Evolutionary conservation across 441 rosid species (phyloP).

Genomic region (Jatropha podagrica): DNA sequence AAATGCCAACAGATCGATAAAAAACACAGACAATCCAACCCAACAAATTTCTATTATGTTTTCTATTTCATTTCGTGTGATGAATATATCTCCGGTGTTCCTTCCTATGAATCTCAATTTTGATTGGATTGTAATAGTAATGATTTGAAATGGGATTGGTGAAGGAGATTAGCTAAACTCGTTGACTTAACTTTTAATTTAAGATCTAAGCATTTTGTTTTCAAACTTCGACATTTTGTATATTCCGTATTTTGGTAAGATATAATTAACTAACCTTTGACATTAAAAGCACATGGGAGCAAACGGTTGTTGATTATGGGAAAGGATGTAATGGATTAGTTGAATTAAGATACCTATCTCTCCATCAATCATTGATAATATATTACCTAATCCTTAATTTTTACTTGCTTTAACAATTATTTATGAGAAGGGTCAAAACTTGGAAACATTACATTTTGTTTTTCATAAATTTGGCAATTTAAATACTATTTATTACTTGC

Average conservation of each 20-base stretch:
- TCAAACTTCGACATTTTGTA: slow-evolving; percentile 4
- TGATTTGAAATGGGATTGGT: too few relatives aligned
- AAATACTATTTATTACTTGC: neutral
- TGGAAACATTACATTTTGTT: neutral
- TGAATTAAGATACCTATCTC: neutral
- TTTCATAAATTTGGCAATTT: too few relatives aligned
- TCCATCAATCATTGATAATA: neutral
- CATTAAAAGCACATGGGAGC: slow-evolving; percentile 7
- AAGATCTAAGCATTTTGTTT: neutral
- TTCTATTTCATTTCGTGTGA: too few relatives aligned
- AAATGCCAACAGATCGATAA: too few relatives aligned
- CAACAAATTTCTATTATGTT: too few relatives aligned
- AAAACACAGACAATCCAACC: too few relatives aligned
- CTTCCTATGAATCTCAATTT: too few relatives aligned
- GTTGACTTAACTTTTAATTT: too few relatives aligned
- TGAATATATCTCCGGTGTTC: too few relatives aligned
- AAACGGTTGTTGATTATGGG: slow-evolving; percentile 17
- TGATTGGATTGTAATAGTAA: too few relatives aligned
- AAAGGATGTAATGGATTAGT: slow-evolving; percentile 10
- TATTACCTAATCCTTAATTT: neutral
- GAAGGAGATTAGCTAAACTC: too few relatives aligned
- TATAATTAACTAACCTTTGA: slow-evolving; percentile 25
- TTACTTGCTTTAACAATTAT: neutral
- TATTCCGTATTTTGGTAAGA: slow-evolving; percentile 12
- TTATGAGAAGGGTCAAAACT: neutral